These are phyloP conservation scores for Aspergillus intermedius DNA, from an alignment of 2,329 filamentous ascomycete species.

Conservation along the genomic window DNA sequence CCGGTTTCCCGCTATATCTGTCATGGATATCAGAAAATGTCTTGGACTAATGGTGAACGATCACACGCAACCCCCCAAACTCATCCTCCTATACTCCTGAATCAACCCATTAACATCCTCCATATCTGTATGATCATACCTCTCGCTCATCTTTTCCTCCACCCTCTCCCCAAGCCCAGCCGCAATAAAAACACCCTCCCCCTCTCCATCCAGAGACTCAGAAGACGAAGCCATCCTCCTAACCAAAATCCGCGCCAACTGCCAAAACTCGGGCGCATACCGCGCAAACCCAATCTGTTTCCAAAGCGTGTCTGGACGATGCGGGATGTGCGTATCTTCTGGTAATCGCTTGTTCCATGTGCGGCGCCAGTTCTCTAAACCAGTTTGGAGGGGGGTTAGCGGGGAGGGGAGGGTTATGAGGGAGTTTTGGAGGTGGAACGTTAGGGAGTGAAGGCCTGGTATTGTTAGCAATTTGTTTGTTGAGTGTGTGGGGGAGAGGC, in stretches of 20 bases:
- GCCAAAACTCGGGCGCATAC: conserved; percentile 22
- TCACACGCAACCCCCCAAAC: conserved; percentile 7
- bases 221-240: conserved; percentile 6
- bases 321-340: conserved; percentile 13
- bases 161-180: neutral
- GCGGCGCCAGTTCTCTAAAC: conserved; percentile 21
- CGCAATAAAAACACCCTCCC: too few relatives aligned
- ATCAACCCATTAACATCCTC: conserved; percentile 19
- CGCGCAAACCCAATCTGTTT: conserved; percentile 21
- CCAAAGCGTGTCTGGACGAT: conserved; percentile 15
- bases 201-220: neutral
- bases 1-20: too few relatives aligned
- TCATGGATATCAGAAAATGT: too few relatives aligned
- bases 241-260: conserved; percentile 18
- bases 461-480: neutral
- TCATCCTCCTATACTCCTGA: conserved; percentile 18
- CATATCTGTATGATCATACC: conserved; percentile 21
- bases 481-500: neutral
- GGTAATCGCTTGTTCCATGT: conserved; percentile 18
- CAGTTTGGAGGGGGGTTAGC: conserved; percentile 14
- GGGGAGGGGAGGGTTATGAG: neutral
- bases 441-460: neutral
- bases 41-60: neutral
- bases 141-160: neutral
- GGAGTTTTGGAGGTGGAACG: neutral